Conservation (phyloP, 2,329 filamentous ascomycete species). For the Macrophomina tecta region DNA sequence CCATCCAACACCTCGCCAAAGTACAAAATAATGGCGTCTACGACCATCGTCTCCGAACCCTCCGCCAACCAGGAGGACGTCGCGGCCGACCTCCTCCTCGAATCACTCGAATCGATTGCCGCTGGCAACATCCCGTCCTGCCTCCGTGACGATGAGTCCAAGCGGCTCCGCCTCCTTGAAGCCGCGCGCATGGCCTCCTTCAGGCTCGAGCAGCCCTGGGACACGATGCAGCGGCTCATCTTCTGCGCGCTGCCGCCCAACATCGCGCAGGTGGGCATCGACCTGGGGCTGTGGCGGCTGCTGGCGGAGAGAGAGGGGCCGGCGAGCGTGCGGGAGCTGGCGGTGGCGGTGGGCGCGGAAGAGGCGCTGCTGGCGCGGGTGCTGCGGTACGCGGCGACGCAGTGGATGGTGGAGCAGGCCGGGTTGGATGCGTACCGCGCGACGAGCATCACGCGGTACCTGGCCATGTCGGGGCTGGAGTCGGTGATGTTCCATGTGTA, state of each 20-base stretch:
- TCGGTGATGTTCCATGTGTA: conserved; percentile 5
- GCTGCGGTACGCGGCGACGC: conserved; percentile 15
- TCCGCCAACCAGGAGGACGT: too few relatives aligned
- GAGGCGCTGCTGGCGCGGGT: conserved; percentile 1
- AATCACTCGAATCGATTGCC: neutral
- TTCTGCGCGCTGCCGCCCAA: conserved; percentile 11
- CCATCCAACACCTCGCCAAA: too few relatives aligned
- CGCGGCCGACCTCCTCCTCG: neutral
- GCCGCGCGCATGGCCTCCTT: neutral
- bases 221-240: conserved; percentile 16
- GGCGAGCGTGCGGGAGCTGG: neutral
- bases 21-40: too few relatives aligned
- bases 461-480: conserved; percentile 3
- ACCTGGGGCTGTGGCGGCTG: conserved; percentile 1
- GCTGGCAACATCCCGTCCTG: neutral
- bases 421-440: neutral
- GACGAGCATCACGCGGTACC: neutral
- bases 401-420: conserved; percentile 14
- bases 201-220: conserved; percentile 13
- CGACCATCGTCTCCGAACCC: too few relatives aligned
- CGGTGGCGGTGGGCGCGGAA: neutral
- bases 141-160: neutral
- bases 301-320: neutral
- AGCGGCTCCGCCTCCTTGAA: neutral
- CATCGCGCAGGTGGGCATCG: conserved; percentile 8